Conservation (phyloP, 192 early-diverging fungal species). For the Entomortierella parvispora region DNA sequence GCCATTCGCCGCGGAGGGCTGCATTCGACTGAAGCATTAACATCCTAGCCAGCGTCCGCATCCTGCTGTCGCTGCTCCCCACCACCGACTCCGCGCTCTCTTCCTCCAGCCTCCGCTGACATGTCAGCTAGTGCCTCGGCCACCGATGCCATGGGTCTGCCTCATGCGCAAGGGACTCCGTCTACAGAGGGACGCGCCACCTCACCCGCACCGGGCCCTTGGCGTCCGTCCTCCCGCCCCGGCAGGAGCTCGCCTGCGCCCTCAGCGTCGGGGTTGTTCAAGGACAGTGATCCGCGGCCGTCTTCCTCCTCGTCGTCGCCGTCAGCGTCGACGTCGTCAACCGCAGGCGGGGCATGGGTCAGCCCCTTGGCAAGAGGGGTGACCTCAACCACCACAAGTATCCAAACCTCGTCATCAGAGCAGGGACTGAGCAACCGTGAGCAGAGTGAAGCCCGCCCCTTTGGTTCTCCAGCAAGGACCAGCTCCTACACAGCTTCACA, state of each 20-base stretch:
- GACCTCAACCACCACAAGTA: neutral
- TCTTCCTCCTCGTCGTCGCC: slow-evolving; percentile 19
- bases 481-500: neutral
- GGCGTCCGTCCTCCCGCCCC: slow-evolving; percentile 35
- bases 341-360: neutral
- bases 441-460: too few relatives aligned
- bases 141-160: too few relatives aligned
- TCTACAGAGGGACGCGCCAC: neutral
- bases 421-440: neutral
- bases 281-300: neutral
- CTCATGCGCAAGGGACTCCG: neutral
- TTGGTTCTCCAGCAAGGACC: too few relatives aligned
- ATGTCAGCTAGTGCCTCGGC: too few relatives aligned
- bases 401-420: neutral
- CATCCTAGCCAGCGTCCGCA: too few relatives aligned
- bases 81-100: too few relatives aligned
- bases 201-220: slow-evolving; percentile 14
- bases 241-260: slow-evolving; percentile 39
- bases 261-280: slow-evolving; percentile 10
- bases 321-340: too few relatives aligned
- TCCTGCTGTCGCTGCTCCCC: too few relatives aligned
- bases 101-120: too few relatives aligned
- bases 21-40: too few relatives aligned
- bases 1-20: too few relatives aligned
- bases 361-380: neutral